These are phyloP conservation scores for Hemerocallis citrina DNA, from an alignment of 106 monocot species.

Conservation along the genomic window DNA sequence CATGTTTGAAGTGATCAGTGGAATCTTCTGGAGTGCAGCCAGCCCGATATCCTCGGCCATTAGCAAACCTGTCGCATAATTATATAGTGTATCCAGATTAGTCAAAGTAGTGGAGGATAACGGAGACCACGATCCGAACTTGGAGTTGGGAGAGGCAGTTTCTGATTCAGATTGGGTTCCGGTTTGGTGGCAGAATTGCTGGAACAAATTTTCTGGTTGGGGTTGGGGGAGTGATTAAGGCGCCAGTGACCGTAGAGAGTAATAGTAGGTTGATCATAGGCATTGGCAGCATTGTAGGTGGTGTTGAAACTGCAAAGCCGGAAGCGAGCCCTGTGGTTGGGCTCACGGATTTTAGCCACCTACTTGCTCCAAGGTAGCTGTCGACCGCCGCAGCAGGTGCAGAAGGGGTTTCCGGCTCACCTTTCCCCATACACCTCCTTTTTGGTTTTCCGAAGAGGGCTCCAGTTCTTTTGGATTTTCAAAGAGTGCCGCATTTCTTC, in stretches of 20 bases:
- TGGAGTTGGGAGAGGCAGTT: background rate
- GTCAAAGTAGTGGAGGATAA: background rate
- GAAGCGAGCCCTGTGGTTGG: slow-evolving; percentile 79
- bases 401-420: slow-evolving; percentile 64
- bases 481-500: slow-evolving; percentile 48
- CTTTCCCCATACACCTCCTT: slow-evolving; percentile 94
- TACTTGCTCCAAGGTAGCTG: slow-evolving; percentile 93
- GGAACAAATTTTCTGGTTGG: too few relatives aligned
- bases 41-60: slow-evolving; percentile 54
- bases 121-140: background rate
- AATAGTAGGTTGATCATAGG: slow-evolving; percentile 65
- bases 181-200: background rate
- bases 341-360: slow-evolving; percentile 96
- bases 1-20: too few relatives aligned
- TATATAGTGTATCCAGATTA: slow-evolving; percentile 19
- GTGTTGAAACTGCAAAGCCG: slow-evolving; percentile 85
- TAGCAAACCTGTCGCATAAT: slow-evolving; percentile 33
- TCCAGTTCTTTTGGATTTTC: too few relatives aligned
- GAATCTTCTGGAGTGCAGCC: slow-evolving; percentile 25
- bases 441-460: slow-evolving; percentile 49
- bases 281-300: slow-evolving; percentile 61
- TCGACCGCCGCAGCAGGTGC: slow-evolving; percentile 63
- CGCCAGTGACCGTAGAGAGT: slow-evolving; percentile 61
- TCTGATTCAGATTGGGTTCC: too few relatives aligned
- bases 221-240: slow-evolving; percentile 37